phyloP scores from a whole-genome alignment of 2,329 filamentous ascomycete genomes.

The Aspergillus sp. region DNA sequence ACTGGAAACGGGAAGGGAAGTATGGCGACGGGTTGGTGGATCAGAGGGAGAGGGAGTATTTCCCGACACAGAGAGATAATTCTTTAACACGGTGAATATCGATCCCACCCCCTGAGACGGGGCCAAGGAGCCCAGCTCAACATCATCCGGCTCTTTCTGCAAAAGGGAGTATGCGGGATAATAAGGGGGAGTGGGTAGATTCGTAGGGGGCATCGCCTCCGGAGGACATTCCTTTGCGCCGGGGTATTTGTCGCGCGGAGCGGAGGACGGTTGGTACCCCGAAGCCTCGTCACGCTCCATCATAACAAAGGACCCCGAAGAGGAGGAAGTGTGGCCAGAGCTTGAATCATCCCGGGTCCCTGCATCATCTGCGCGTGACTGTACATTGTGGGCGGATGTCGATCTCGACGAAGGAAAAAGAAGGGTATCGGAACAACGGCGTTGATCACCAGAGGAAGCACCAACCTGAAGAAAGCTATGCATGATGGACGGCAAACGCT shows the following conservation, averaged over 20 bases:
- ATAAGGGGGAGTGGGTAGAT: slow-evolving; percentile 44
- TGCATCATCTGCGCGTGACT: slow-evolving; percentile 23
- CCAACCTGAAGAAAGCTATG: slow-evolving; percentile 99
- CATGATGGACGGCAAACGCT: slow-evolving; percentile 91
- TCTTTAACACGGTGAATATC: slow-evolving; percentile 44
- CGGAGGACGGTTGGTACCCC: slow-evolving; percentile 27
- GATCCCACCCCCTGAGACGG: slow-evolving; percentile 39
- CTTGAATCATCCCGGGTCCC: slow-evolving; percentile 23
- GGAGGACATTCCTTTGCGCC: slow-evolving; percentile 24
- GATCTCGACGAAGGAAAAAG: slow-evolving; percentile 34
- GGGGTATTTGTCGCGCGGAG: slow-evolving; percentile 22
- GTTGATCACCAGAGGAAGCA: slow-evolving; percentile 74
- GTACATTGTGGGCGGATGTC: slow-evolving; percentile 21
- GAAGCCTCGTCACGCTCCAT: slow-evolving; percentile 37
- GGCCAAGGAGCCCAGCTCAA: slow-evolving; percentile 36
- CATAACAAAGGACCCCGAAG: slow-evolving; percentile 42
- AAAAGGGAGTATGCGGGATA: slow-evolving; percentile 43
- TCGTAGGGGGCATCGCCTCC: slow-evolving; percentile 32
- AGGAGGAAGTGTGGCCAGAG: slow-evolving; percentile 28
- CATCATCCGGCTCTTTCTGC: slow-evolving; percentile 42
- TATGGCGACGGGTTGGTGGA: slow-evolving; percentile 41
- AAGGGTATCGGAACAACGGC: slow-evolving; percentile 42
- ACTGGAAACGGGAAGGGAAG: slow-evolving; percentile 59
- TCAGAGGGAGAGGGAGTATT: slow-evolving; percentile 26
- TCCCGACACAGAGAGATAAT: slow-evolving; percentile 39